Evolutionary conservation across 148 eudicot species (phyloP).

Genomic region (Vaccinium darrowii): DNA sequence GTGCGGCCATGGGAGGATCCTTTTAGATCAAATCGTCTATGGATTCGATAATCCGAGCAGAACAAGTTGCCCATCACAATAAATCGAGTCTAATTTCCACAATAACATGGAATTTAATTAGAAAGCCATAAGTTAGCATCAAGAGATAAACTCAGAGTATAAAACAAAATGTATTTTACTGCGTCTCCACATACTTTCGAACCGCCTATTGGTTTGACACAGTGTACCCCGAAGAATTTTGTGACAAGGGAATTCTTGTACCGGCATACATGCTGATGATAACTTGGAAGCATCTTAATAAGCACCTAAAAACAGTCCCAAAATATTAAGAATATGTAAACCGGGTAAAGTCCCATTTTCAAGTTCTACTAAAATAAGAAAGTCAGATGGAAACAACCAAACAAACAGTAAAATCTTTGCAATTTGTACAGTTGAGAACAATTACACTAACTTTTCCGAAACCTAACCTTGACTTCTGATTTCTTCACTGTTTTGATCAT

Average conservation of each 20-base stretch:
- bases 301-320: slow-evolving; percentile 59
- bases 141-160: background rate
- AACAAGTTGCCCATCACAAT: slow-evolving; percentile 96
- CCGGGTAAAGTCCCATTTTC: background rate
- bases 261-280: slow-evolving; percentile 71
- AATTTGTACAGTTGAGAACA: background rate
- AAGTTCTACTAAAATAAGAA: slow-evolving; percentile 21
- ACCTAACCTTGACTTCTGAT: slow-evolving; percentile 93
- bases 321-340: slow-evolving; percentile 20
- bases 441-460: background rate
- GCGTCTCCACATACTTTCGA: slow-evolving; percentile 52
- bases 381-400: background rate
- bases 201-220: slow-evolving; percentile 85
- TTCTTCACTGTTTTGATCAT: slow-evolving; percentile 98
- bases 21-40: slow-evolving; percentile 89
- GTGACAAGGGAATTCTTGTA: slow-evolving; percentile 88
- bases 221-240: slow-evolving; percentile 81
- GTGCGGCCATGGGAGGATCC: slow-evolving; percentile 94
- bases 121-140: background rate
- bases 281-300: slow-evolving; percentile 96
- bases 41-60: slow-evolving; percentile 88
- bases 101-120: background rate
- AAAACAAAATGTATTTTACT: background rate
- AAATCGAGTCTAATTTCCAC: slow-evolving; percentile 64
- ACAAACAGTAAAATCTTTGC: background rate